phyloP scores from a whole-genome alignment of 2,329 filamentous ascomycete genomes.

The Fusarium caatingaense region DNA sequence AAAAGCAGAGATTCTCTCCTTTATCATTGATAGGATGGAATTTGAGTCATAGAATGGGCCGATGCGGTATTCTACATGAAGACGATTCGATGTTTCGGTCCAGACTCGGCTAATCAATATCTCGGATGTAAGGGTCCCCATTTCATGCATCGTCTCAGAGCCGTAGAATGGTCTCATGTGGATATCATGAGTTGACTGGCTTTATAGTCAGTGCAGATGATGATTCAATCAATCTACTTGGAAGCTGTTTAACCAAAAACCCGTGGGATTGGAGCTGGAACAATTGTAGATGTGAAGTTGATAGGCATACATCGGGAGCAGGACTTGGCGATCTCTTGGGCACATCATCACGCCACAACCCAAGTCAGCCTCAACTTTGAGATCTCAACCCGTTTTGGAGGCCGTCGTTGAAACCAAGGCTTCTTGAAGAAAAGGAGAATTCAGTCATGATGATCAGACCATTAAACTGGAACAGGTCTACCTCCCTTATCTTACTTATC shows the following conservation, averaged over 20 bases:
- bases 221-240: not conserved
- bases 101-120: constrained; percentile 43
- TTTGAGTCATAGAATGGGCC: constrained; percentile 11
- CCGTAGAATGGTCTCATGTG: constrained; percentile 2
- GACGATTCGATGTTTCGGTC: constrained; percentile 37
- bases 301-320: not conserved
- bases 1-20: not conserved
- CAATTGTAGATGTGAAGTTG: not conserved
- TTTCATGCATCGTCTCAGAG: constrained; percentile 16
- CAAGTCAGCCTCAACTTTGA: constrained; percentile 19
- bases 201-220: not conserved
- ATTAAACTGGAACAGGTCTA: not conserved
- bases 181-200: not conserved
- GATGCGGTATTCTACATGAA: constrained; percentile 19
- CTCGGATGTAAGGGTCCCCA: constrained; percentile 41
- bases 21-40: not conserved
- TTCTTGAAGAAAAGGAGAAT: not conserved
- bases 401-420: not conserved
- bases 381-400: not conserved
- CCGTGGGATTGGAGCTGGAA: not conserved
- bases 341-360: constrained; percentile 4
- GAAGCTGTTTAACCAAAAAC: rapidly evolving
- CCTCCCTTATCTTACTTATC: constrained; percentile 32
- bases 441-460: not conserved
- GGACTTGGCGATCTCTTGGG: constrained; percentile 27